Percentiles rank a stretch among this genome's conserved stretches.
Evolutionary conservation across 202 grass and related monocot genomes (phyloP).

Genomic region (Musa balbisiana): DNA sequence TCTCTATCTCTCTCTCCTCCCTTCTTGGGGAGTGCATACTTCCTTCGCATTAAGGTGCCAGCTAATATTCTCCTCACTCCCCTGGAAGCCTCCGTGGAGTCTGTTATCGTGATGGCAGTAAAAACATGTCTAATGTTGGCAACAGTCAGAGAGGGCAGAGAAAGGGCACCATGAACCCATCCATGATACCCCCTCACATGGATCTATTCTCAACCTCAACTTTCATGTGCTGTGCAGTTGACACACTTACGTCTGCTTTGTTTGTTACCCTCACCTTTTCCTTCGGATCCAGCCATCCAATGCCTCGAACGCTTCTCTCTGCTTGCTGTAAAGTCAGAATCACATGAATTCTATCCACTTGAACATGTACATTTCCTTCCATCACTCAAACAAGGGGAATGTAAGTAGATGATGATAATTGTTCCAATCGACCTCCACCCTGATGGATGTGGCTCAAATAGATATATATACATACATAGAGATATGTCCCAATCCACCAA

Average conservation of each 20-base stretch:
- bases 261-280: neutral
- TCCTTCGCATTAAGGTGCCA: neutral
- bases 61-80: slow-evolving; percentile 1
- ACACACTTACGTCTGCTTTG: neutral
- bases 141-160: neutral
- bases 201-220: neutral
- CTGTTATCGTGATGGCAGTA: neutral
- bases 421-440: neutral
- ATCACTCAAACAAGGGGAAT: too few relatives aligned
- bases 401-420: neutral
- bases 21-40: neutral
- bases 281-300: neutral
- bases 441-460: neutral
- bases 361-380: too few relatives aligned
- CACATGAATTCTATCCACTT: neutral
- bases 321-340: slow-evolving; percentile 5
- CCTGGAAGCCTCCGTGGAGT: neutral
- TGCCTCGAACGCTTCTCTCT: neutral
- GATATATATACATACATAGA: too few relatives aligned
- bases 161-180: neutral
- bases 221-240: neutral
- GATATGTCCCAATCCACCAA: neutral
- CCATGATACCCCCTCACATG: neutral
- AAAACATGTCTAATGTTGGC: neutral
- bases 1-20: neutral